Evolutionary conservation across 225 moss, liverwort and hornwort species (phyloP).

Genomic region (Straminergon stramineum): DNA sequence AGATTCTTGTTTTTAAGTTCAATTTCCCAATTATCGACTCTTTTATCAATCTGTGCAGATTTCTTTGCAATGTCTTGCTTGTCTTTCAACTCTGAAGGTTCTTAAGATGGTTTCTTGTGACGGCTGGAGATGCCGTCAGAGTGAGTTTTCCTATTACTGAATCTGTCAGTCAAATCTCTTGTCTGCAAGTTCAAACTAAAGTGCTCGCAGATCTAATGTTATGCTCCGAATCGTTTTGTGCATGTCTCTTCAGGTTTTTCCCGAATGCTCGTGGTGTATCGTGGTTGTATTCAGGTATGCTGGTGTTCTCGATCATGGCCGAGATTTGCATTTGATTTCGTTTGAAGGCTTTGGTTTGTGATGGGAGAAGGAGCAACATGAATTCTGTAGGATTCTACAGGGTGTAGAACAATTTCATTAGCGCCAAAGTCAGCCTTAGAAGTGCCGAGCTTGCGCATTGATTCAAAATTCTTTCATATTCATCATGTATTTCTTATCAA

Average conservation of each 20-base stretch:
- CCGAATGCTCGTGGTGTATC: neutral
- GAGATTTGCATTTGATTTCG: neutral
- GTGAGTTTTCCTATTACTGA: neutral
- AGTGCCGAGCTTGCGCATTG: slow-evolving; percentile 5
- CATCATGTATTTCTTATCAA: neutral
- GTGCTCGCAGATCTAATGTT: neutral
- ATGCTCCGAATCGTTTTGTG: neutral
- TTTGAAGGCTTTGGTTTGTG: neutral
- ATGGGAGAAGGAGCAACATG: neutral
- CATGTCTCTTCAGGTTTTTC: neutral
- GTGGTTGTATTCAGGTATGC: neutral
- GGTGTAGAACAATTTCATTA: neutral
- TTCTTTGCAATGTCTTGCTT: neutral
- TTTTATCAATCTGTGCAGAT: neutral
- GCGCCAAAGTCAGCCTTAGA: slow-evolving; percentile 1
- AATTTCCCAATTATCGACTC: neutral
- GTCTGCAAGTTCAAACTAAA: neutral
- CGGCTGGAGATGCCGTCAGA: neutral
- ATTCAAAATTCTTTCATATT: neutral
- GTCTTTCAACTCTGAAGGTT: neutral
- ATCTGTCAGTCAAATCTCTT: neutral
- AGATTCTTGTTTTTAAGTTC: neutral
- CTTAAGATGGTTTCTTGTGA: neutral
- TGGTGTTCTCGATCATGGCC: neutral
- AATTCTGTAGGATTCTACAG: neutral